Evolutionary conservation across 352 stramenopile genomes (phyloP), one percentile per base, ranked within the genome.

Genomic region (Globisporangium nunn): DNA sequence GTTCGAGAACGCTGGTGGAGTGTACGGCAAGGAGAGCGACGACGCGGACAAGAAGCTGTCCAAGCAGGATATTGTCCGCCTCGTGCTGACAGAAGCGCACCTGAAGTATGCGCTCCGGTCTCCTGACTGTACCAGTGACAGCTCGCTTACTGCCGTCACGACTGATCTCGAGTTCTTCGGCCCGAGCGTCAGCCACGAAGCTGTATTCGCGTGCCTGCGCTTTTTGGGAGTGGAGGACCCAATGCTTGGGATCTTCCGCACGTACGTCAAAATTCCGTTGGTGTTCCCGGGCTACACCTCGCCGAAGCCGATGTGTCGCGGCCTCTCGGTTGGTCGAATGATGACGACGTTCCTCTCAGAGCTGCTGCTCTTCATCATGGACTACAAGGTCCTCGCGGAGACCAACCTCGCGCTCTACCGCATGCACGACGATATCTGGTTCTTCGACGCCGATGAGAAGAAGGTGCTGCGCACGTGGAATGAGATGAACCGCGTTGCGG

Each of bases 101-200:
- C 53, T 75, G 11, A 54, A 61, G 29, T 45, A 52, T 35, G 52
- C 51, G 2, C 51, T 79, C 17, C 52, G 35, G n/a, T 3, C 8
- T 31, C 7, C 54, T 47, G 6, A 35, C 12, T 1, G 40, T 64
- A 50, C 56, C 5, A 28, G 39, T 23, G 2, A 31, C 15, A 66
- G 63, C 23, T 49, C 63, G 15, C 47, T 78, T 23, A 67, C 71
- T 44, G 67, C 70, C 2, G 65, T 82, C 4, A 75, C 67, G 48
- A 79, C 70, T 4, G 70, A 82, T 40, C 63, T 82, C n/a, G 65
- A 76, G 59, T 77, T 81, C 56, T 82, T 82, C 49, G 70, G 70
- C 0, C 67, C 62, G 29, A 77, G 67, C 6, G 65, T 82, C 23
- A 51, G 70, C 14, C 72, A 70, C 52, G 72, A 71, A 52, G 67